phyloP scores from a whole-genome alignment of 805 yeast species.

The Candida sithepensis region DNA sequence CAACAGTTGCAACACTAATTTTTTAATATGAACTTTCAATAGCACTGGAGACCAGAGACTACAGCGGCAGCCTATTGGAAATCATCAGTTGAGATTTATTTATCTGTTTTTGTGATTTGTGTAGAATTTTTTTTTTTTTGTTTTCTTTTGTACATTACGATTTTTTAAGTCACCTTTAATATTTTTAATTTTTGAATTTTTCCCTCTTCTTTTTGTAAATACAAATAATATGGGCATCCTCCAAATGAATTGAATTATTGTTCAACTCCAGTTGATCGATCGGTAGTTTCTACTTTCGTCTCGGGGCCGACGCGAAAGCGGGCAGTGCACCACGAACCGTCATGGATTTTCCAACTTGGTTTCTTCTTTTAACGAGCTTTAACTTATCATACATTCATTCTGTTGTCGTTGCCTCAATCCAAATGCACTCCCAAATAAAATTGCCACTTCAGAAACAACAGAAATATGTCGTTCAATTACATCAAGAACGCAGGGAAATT shows the following conservation, averaged over 20 bases:
- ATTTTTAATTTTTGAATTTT: not conserved
- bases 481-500: conserved; percentile 68
- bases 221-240: no score
- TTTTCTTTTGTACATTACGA: not conserved
- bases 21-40: no score
- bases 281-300: not conserved
- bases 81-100: not conserved
- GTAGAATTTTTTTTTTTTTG: not conserved
- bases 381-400: no score
- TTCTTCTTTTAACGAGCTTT: not conserved
- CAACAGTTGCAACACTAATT: conserved; percentile 3
- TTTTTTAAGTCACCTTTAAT: not conserved
- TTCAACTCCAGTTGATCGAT: no score
- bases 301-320: not conserved
- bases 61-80: not conserved
- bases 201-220: no score
- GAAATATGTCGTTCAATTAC: conserved; percentile 45
- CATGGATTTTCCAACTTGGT: not conserved
- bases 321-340: not conserved
- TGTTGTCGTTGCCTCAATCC: no score
- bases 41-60: no score
- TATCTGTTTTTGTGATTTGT: not conserved
- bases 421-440: no score
- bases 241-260: no score
- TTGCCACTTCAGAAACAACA: no score